Percentiles rank a stretch among this genome's conserved stretches.
phyloP scores from a whole-genome alignment of 2,329 filamentous ascomycete genomes.

The Dothidotthia symphoricarpi region DNA sequence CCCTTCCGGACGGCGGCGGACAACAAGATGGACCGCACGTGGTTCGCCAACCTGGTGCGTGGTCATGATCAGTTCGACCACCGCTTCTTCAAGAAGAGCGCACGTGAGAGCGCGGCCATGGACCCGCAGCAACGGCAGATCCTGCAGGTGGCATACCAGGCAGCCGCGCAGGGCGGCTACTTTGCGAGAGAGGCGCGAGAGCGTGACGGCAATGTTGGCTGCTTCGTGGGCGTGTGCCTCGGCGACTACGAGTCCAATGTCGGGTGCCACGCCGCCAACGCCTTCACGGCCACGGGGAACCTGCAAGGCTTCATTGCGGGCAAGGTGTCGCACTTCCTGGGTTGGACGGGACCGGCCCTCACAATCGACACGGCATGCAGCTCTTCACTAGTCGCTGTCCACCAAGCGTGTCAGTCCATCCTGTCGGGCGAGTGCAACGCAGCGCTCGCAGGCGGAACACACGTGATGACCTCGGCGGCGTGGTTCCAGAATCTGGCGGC shows the following conservation, averaged over 20 bases:
- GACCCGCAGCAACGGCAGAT: conserved; percentile 28
- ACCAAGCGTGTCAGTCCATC: conserved; percentile 30
- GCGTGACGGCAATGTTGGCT: conserved; percentile 24
- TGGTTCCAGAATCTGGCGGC: conserved; percentile 36
- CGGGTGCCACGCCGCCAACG: conserved; percentile 10
- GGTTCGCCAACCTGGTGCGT: conserved; percentile 15
- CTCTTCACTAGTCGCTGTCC: conserved; percentile 18
- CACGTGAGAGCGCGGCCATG: conserved; percentile 17
- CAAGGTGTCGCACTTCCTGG: conserved; percentile 25
- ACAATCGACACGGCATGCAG: conserved; percentile 40
- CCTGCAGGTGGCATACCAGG: conserved; percentile 31
- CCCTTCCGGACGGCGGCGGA: conserved; percentile 3
- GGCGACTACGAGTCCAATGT: conserved; percentile 37
- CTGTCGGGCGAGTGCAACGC: conserved; percentile 22
- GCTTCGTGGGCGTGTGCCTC: conserved; percentile 29
- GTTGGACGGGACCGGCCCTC: conserved; percentile 24
- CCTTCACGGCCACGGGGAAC: conserved; percentile 32
- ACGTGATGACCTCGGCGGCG: conserved; percentile 31
- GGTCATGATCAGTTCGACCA: conserved; percentile 38
- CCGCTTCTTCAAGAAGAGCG: conserved; percentile 23
- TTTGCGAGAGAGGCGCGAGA: conserved; percentile 13
- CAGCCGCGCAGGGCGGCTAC: conserved; percentile 38
- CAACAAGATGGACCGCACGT: conserved; percentile 4
- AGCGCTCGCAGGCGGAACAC: conserved; percentile 41
- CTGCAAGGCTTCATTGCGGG: conserved; percentile 21